A percentile compares a stretch with the other conserved stretches of the same genome.
These are phyloP conservation scores for Dictyostelium brefeldianum DNA, from an alignment of 78 protist genomes.

Conservation along the genomic window DNA sequence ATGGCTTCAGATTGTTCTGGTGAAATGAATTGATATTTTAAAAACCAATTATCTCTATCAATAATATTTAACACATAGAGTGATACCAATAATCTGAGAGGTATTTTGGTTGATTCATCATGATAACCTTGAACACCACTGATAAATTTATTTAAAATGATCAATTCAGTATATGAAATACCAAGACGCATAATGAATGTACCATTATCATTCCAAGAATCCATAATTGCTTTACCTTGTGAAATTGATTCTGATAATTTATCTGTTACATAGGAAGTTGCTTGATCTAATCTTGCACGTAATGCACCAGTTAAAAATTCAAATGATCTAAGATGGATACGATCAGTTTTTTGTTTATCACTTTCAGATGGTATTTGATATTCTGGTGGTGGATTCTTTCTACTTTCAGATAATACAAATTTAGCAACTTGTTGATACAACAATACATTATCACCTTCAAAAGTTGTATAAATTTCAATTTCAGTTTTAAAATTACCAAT, in stretches of 20 bases:
- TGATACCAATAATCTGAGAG: slow-evolving; percentile 23
- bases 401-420: slow-evolving; percentile 30
- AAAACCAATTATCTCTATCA: slow-evolving; percentile 66
- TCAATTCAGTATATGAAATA: slow-evolving; percentile 26
- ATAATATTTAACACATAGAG: slow-evolving; percentile 28
- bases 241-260: slow-evolving; percentile 33
- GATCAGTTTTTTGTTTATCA: background rate
- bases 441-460: slow-evolving; percentile 78
- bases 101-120: slow-evolving; percentile 6
- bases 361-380: slow-evolving; percentile 20
- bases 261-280: slow-evolving; percentile 6
- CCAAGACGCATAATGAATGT: slow-evolving; percentile 23
- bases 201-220: slow-evolving; percentile 74
- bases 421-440: slow-evolving; percentile 71
- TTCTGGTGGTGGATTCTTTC: slow-evolving; percentile 55
- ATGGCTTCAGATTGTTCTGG: slow-evolving; percentile 69
- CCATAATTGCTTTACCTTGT: slow-evolving; percentile 65
- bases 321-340: slow-evolving; percentile 5
- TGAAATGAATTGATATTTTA: slow-evolving; percentile 46
- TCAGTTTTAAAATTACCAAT: slow-evolving; percentile 72
- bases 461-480: slow-evolving; percentile 77
- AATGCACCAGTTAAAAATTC: slow-evolving; percentile 34
- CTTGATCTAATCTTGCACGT: slow-evolving; percentile 24
- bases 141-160: slow-evolving; percentile 28
- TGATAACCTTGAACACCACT: slow-evolving; percentile 28